Evolutionary conservation across 768 basidiomycete species (phyloP), one percentile per base, ranked within the genome.

Genomic region (Auriscalpium orientale): DNA sequence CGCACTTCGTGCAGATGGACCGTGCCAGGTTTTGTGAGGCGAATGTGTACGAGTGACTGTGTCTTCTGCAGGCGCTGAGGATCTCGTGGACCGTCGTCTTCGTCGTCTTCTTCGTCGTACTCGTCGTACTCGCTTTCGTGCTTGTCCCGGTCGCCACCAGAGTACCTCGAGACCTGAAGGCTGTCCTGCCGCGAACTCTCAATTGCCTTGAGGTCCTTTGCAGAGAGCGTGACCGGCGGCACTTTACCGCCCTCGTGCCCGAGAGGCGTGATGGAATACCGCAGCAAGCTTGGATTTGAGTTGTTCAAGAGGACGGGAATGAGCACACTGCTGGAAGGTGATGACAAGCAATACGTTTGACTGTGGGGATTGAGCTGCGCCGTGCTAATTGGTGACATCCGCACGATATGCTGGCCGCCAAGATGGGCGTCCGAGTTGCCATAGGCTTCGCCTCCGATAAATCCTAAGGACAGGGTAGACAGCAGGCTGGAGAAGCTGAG

Each of bases 311-410:
- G 76, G 36, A 97, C 71, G 1, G 95, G 95, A 48, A 97, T 73
- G 53, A 91, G 79, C 34, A 89, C 80, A 46, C 74, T 73, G 52
- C 77, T 74, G 8, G 72, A 70, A 10, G 77, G 71, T 10, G 76
- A 68, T 1, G 86, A 74, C 18, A 95, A 75, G 64, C 92, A 95
- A 67, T 85, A 94, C 3, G 82, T 83, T 51, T 82, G 76, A 13
- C 72, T 76, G 56, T 85, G 76, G 11, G 91, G 91, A 63, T 95
- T 95, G 46, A 98, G 75, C 20, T 87, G 85, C 4, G 94, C 95
- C 2, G 94, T 97, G 67, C 93, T 91, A 63, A 91, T 92, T 10
- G 94, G 94, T 0, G 92, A 91, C 80, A 95, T 86, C 60, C 88
- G 84, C 51, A 98, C 87, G 0, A 91, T 94, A 66, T 95, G 91